Base-by-base conservation (phyloP, 1,284 basidiomycete species). In the Rhodotorula glutinis region DNA sequence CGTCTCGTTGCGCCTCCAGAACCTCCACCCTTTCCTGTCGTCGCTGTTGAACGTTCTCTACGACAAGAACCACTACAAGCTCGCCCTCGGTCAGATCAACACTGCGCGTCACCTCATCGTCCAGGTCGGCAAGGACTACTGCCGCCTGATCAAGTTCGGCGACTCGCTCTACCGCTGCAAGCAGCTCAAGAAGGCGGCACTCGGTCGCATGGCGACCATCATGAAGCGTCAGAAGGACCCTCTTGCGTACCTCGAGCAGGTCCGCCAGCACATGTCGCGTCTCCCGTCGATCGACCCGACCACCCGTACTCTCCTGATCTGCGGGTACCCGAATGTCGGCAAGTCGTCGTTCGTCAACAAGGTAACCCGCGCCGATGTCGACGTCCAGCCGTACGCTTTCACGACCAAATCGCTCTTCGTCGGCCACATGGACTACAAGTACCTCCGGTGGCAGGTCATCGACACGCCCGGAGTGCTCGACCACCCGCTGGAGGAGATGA, bases 301-400 rank as follows among this genome's bases (percentile, higher is more conserved):
- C 79, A 96, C 93, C n/a, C 88, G 93, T 62, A 97, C 93, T 0
- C 87, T 97, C 62, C 85, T 97, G 71, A 90, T 97, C 75, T 97
- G 93, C 76, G 93, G 94, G 57, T 97, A 97, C 81, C 93, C 93
- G 40, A 97, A 97, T 78, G 93, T 97, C 77, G 94, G 93, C 70
- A 97, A 97, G 82, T 94, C 91, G 23, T 93, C 91, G 46, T 97
- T 97, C 81, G 91, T 97, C 77, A 97, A 97, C 86, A 97, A 97
- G 81, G 90, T 97, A 76, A 96, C 93, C 38, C 87, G 94, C 62
- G 93, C 93, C 67, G 93, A 97, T 77, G 93, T 97, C 75, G 93
- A 97, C 78, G 93, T 97, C 43, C 93, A 96, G 80, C 93, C 93
- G 46, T 97, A 97, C 78, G 94, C 93, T 5, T 97, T 97, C 83